phyloP scores from a whole-genome alignment of 2,329 filamentous ascomycete genomes.

The Huntiella decipiens region DNA sequence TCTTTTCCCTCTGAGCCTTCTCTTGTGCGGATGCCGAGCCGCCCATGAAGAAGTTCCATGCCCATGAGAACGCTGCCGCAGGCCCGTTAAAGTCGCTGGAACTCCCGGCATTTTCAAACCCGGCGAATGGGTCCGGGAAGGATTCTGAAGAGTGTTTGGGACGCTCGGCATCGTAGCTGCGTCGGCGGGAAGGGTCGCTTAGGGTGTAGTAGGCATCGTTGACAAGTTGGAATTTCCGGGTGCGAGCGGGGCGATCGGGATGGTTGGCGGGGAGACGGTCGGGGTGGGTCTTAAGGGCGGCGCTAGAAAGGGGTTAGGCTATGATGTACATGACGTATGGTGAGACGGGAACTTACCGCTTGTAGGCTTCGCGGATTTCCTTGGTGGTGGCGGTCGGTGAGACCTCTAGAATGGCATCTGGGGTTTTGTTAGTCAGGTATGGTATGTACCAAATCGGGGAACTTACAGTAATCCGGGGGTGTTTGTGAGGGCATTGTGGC shows the following conservation, averaged over 20 bases:
- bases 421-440: background rate
- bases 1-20: slow-evolving; percentile 32
- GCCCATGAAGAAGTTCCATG: slow-evolving; percentile 40
- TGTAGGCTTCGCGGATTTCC: slow-evolving; percentile 88
- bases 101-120: slow-evolving; percentile 21
- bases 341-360: slow-evolving; percentile 36
- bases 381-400: slow-evolving; percentile 54
- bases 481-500: slow-evolving; percentile 4
- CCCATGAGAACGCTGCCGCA: slow-evolving; percentile 52
- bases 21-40: slow-evolving; percentile 18
- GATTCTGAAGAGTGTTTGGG: slow-evolving; percentile 7
- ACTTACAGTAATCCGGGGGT: slow-evolving; percentile 10
- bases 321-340: background rate
- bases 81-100: slow-evolving; percentile 14
- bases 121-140: slow-evolving; percentile 24
- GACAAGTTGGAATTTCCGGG: slow-evolving; percentile 75
- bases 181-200: slow-evolving; percentile 55
- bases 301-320: slow-evolving; percentile 26
- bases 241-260: slow-evolving; percentile 63
- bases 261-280: slow-evolving; percentile 74
- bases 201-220: slow-evolving; percentile 90
- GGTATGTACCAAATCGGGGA: background rate
- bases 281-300: slow-evolving; percentile 80
- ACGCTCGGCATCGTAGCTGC: slow-evolving; percentile 63
- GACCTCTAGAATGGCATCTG: slow-evolving; percentile 61